phyloP scores from a whole-genome alignment of 2,329 filamentous ascomycete species.

The Apiospora rasikravindrae region DNA sequence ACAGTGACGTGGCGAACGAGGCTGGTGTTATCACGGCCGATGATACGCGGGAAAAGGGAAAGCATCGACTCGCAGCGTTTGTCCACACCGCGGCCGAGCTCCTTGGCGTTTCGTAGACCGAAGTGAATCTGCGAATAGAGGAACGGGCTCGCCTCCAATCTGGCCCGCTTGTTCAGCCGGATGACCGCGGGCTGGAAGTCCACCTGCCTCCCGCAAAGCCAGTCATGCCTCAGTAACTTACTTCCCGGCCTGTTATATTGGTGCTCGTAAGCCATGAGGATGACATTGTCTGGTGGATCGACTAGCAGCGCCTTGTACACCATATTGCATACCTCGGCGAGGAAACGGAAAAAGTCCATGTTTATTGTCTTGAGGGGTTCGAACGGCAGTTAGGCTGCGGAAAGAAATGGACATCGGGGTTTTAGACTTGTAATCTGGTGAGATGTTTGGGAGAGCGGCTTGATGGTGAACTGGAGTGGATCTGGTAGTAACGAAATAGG shows the following conservation, averaged over 20 bases:
- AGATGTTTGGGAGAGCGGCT: too few species aligned
- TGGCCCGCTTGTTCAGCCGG: background rate
- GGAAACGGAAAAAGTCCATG: background rate
- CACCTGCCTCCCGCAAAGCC: too few species aligned
- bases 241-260: too few species aligned
- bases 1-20: background rate
- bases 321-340: background rate
- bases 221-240: too few species aligned
- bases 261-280: background rate
- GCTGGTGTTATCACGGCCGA: background rate
- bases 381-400: background rate
- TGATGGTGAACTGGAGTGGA: too few species aligned
- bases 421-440: too few species aligned
- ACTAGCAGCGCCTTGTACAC: background rate
- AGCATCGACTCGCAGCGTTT: background rate
- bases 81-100: rapidly evolving
- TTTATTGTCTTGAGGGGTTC: background rate
- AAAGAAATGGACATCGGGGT: background rate
- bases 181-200: background rate
- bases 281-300: background rate
- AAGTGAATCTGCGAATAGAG: background rate
- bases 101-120: background rate
- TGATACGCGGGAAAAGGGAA: background rate
- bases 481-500: too few species aligned
- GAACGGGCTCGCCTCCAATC: background rate